Evolutionary conservation across 345 rosid species (phyloP).

Genomic region (Erysimum cheiranthoides): DNA sequence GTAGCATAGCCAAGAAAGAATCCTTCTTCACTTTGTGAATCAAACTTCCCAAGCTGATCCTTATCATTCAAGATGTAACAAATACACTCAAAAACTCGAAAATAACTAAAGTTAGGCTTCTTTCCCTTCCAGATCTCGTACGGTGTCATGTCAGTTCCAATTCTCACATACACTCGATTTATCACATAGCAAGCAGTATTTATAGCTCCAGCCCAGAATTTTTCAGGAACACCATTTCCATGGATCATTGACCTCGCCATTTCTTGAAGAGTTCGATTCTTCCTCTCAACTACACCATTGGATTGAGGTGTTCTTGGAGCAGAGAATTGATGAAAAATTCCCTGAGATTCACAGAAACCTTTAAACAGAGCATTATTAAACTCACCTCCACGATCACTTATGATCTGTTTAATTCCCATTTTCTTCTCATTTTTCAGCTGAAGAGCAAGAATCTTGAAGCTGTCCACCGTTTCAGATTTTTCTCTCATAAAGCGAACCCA

Average conservation of each 20-base stretch:
- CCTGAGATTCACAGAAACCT: neutral
- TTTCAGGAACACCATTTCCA: neutral
- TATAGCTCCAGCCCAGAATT: neutral
- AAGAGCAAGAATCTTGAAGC: neutral
- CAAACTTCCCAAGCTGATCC: neutral
- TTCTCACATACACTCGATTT: too few relatives aligned
- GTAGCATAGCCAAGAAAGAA: neutral
- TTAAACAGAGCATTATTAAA: too few relatives aligned
- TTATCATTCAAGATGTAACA: neutral
- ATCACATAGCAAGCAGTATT: neutral
- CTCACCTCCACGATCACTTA: neutral
- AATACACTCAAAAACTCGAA: neutral
- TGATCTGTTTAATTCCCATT: too few relatives aligned
- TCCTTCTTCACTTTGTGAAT: neutral
- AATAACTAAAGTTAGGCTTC: neutral
- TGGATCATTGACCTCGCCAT: neutral
- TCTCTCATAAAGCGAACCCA: too few relatives aligned
- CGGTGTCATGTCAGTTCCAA: neutral
- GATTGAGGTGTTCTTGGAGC: neutral
- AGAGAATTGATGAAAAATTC: neutral
- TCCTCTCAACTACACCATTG: neutral
- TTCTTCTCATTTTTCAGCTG: neutral
- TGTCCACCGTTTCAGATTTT: too few relatives aligned
- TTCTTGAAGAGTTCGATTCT: neutral
- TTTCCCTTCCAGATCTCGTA: neutral